Evolutionary conservation across 768 basidiomycete genomes (phyloP), one percentile per base, ranked within the genome.

Genomic region (Boletus subcaerulescens): DNA sequence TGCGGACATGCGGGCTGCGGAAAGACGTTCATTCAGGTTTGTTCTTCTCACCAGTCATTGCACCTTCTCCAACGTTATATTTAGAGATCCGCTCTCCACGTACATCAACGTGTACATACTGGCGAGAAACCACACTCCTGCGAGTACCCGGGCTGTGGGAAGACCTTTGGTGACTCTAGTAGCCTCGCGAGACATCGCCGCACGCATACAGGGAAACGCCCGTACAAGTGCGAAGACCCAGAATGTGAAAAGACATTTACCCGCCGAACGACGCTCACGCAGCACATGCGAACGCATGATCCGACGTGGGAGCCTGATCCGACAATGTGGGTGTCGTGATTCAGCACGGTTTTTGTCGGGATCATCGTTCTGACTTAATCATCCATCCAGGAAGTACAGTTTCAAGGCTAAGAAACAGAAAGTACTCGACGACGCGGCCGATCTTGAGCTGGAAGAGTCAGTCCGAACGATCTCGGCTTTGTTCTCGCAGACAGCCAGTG

Each of bases 121-220:
- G 93, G 93, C 38, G 93, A 96, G 74, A 91, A 92, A 63, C 93
- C 93, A 11, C 93, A 96, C 69, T 82, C 78, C 46, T 96, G 93
- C 74, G 90, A 92, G 74, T 92, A 93, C 68, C 89, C 88, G 3
- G 89, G 84, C 9, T 96, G 93, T 70, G 82, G 80, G 46, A 92
- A 89, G 75, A 89, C 88, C 1, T 96, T 95, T 73, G 85, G 89
- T 45, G 93, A 96, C 68, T 95, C 93, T 4, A 93, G 91, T 64
- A 91, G 89, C 73, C 80, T 96, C 43, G 93, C 93, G 46, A 84
- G 93, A 57, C 93, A 96, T 75, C 84, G 93, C 49, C 83, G 93
- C 61, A 93, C 91, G 22, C 92, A 90, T 64, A 91, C 89, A 10
- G 91, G 87, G 41, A 93, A 89, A 69, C 83, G 90, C 49, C 89